Percentiles rank a stretch among this genome's conserved stretches.
Evolutionary conservation across 2,329 filamentous ascomycete species (phyloP).

Genomic region (Ophiostoma tasmaniense): DNA sequence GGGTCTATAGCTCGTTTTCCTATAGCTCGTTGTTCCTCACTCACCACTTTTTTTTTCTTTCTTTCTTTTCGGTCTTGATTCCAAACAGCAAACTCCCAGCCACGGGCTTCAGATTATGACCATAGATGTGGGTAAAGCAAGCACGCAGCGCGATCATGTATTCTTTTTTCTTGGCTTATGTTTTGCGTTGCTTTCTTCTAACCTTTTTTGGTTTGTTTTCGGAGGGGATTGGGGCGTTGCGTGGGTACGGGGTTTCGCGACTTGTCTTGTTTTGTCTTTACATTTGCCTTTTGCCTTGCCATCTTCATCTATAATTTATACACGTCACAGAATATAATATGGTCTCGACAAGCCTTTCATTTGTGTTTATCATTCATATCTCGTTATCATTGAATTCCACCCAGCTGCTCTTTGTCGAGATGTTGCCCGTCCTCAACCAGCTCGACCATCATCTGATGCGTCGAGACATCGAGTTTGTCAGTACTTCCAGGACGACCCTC

Average conservation of each 20-base stretch:
- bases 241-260: neutral
- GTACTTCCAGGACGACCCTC: neutral
- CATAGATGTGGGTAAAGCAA: neutral
- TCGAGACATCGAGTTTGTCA: slow-evolving; percentile 18
- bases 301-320: neutral
- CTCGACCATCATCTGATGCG: slow-evolving; percentile 21
- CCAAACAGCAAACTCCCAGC: neutral
- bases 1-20: neutral
- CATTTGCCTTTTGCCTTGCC: neutral
- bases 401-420: slow-evolving; percentile 14
- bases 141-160: neutral
- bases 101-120: neutral
- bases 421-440: slow-evolving; percentile 21
- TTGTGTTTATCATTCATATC: neutral
- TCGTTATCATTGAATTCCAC: neutral
- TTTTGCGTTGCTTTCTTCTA: neutral
- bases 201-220: neutral
- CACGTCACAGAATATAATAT: neutral
- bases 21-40: neutral
- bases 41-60: neutral
- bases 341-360: neutral
- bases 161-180: neutral
- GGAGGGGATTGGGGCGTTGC: neutral
- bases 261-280: neutral
- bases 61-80: neutral